Base-by-base conservation (phyloP, 148 eudicot genomes). In the Vaccinium corymbosum region DNA sequence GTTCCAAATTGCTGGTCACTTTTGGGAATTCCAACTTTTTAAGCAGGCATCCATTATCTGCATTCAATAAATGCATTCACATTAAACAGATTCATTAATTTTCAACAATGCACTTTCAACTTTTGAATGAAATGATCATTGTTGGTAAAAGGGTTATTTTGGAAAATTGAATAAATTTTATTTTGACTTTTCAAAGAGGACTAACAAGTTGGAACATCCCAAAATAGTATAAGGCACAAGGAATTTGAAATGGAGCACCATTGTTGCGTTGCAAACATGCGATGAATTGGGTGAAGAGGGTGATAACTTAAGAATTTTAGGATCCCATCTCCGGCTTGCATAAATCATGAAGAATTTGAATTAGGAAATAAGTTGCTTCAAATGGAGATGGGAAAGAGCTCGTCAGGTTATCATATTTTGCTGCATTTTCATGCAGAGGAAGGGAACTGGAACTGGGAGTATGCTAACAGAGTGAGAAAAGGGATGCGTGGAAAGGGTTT, bases 191-290 rank as follows among this genome's bases (percentile, higher is more conserved):
- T 32, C 35, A 32, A 32, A 1, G 35, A 32, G 35, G 35, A 32
- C 35, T 32, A 32, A 32, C 35, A 32, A 32, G 35, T 32, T 32
- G 35, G 35, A 32, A 1, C 35, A 32, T 32, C 35, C 35, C 35
- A 32, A 32, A 32, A 32, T 32, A 32, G 35, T 32, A 32, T 1
- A 32, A 1, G 35, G 35, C 35, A 32, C 35, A 32, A 32, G 35
- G 35, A 32, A 32, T 32, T 32, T 32, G 35, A 32, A 32, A 32
- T 32, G 35, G 98, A 95, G 83, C 98, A 95, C 70, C 90, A 91
- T 83, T 92, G 92, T 83, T 95, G 98, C 84, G 88, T 95, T 57
- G 92, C 90, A 42, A 97, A 95, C 89, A 95, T 95, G 92, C 87
- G 94, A 83, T 86, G 75, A 84, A n/a, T 86, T 95, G 85, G 97